Base-by-base conservation (phyloP, 495 filamentous ascomycete genomes). In the Penicillium desertorum region DNA sequence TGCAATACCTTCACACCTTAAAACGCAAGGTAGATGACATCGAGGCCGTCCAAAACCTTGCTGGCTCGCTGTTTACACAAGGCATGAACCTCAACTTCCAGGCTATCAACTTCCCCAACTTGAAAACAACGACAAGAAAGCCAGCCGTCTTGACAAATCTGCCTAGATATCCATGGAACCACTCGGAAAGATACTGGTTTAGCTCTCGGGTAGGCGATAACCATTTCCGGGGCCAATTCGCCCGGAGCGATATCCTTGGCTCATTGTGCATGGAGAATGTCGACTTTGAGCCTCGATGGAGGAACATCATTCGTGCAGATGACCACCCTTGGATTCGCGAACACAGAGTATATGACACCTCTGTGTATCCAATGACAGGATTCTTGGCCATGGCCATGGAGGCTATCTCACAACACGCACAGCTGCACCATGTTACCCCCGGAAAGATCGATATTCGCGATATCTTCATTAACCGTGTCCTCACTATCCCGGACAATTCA, bases 331-430 rank as follows among this genome's bases (percentile, higher is more conserved):
- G 71, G 71, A 62, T 74, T 5, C 44, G 34, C 62, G 76, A 69
- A 63, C 83, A 83, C 59, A 74, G 71, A 67, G 74, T 81, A 14
- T 69, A 78, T 19, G 67, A 57, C 14, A 64, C 63, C 46, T 62
- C 66, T 27, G 70, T 85, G 4, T 80, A 79, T 54, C 82, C 82
- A 0, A 74, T 72, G 54, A 78, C 81, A 37, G 80, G 76, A 2
- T 81, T 76, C 55, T 59, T 83, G 0, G 65, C 78, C 4, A 82
- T 84, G 74, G 77, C 71, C 0, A 71, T 77, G 20, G 81, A 84
- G 52, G 81, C 79, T 0, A 71, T 69, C 1, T 64, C 70, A 0
- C 81, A 81, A 43, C 65, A 76, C 23, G 80, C 62, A 65, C 74
- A 22, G 4, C 17, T 69, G 4, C 63, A 69, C 30, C 56, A 71